Evolutionary conservation across 2,329 filamentous ascomycete species (phyloP), one percentile per base, ranked within the genome.

Genomic region (Metarhizium brunneum): DNA sequence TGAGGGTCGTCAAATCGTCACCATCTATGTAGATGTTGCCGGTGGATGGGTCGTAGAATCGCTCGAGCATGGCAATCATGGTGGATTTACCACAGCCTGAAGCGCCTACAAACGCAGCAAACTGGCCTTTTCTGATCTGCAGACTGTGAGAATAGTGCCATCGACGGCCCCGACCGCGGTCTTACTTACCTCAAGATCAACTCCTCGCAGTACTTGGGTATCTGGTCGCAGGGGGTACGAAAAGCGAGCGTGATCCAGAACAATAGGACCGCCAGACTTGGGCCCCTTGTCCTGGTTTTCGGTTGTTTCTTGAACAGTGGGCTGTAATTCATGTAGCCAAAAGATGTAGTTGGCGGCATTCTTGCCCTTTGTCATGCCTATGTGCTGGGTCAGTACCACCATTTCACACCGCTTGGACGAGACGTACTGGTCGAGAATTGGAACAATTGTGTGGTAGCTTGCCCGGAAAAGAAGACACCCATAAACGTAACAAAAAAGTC

Each of bases 11-110:
- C 0, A 77, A 63, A 45, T 77, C 65, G 25, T 74, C 67, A n/a
- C 65, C 67, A 51, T 75, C 77, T 18, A 83, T 68, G 11, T 61
- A 64, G 42, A 85, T 77, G 1, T 60, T 63, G 1, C 82, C 82
- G 4, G 65, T 66, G 1, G 67, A 67, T 0, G 72, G 69, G 52
- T 74, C 70, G 61, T 76, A 77, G 62, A 76, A 75, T 2, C 75
- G 70, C 58, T 77, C 72, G 0, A 79, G 66, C 59, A 79, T 69
- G 13, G 77, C 75, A 54, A 87, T 74, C 54, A 82, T 79, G 1
- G 83, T 86, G 1, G 78, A 82, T 64, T 86, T 86, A 2, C 81
- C 81, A 55, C 78, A 81, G 5, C 81, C 80, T 0, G 76, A 79
- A 14, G 77, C 69, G 2, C 81, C 81, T 0, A 84, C 80, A 20